Percentiles rank a stretch among this genome's conserved stretches.
Conservation (phyloP, 2,329 filamentous ascomycete genomes). For the Cladobotryum mycophilum region DNA sequence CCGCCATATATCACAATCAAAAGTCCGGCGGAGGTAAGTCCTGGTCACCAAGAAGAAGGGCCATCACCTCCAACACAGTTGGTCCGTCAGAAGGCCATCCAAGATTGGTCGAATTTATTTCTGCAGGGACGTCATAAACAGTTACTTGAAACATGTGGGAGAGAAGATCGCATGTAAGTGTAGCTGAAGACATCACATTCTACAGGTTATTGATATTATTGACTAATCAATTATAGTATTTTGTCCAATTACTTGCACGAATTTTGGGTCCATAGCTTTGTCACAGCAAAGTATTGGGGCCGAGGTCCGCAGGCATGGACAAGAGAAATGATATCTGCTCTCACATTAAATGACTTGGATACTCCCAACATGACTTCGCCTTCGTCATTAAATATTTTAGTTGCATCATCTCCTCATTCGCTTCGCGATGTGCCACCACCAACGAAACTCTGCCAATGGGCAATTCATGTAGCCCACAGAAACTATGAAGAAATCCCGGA, state of each 20-base stretch:
- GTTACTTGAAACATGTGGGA: not conserved
- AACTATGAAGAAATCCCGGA: not conserved
- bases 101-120: not conserved
- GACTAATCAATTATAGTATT: not conserved
- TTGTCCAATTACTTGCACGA: not conserved
- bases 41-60: not conserved
- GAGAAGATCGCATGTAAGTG: not conserved
- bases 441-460: not conserved
- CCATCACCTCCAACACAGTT: not conserved
- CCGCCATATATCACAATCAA: not conserved
- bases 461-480: not conserved
- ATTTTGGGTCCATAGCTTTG: not conserved
- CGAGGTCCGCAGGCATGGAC: not conserved
- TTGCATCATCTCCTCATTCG: no score
- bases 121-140: not conserved
- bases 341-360: not conserved
- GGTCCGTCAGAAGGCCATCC: not conserved
- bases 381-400: no score
- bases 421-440: no score
- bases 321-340: not conserved
- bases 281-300: conserved; percentile 1
- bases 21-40: not conserved
- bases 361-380: no score
- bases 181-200: no score
- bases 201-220: no score